Evolutionary conservation across 306 rosid species (phyloP).

Genomic region (Prunus armeniaca): DNA sequence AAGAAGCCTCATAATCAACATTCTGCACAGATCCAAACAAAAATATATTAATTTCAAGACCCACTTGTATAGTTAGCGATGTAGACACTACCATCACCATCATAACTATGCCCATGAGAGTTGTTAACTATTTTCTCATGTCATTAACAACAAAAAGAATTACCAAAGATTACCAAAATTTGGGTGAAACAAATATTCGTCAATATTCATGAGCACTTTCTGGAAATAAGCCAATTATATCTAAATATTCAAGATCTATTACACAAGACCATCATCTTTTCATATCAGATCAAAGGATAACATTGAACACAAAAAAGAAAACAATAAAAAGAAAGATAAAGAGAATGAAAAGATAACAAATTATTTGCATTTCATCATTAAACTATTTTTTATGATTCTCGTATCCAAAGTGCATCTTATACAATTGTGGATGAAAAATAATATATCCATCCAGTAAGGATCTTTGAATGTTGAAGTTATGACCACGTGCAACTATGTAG

Average conservation of each 20-base stretch:
- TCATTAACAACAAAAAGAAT: background rate
- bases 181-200: background rate
- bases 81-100: background rate
- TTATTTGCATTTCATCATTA: background rate
- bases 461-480: background rate
- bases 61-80: background rate
- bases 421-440: background rate
- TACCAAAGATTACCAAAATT: background rate
- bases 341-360: background rate
- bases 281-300: background rate
- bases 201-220: background rate
- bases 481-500: background rate
- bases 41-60: background rate
- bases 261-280: background rate
- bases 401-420: background rate
- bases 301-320: background rate
- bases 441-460: background rate
- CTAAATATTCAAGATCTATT: background rate
- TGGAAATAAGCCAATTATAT: background rate
- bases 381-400: background rate
- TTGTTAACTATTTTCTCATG: background rate
- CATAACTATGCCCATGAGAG: background rate
- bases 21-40: conserved; percentile 45
- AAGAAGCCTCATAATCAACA: conserved; percentile 87
- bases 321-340: background rate